Conservation (phyloP, 768 basidiomycete genomes). For the Xerocomus spinulosus region DNA sequence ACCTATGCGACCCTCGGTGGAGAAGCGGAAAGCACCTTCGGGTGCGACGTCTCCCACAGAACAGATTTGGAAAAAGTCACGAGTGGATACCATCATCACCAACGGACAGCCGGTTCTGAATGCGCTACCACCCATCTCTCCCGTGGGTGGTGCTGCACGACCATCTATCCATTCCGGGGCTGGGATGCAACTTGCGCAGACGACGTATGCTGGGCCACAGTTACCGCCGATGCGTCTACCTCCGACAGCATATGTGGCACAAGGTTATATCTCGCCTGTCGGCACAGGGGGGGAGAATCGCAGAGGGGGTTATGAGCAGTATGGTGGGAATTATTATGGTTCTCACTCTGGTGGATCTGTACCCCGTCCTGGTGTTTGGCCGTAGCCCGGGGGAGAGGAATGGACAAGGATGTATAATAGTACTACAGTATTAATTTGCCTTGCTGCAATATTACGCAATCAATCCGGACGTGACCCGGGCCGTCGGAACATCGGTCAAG, state of each 20-base stretch:
- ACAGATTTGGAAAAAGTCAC: constrained; percentile 70
- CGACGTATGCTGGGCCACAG: constrained; percentile 20
- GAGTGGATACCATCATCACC: constrained; percentile 27
- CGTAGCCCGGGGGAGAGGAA: constrained; percentile 14
- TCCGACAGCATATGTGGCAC: constrained; percentile 17
- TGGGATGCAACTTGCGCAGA: constrained; percentile 12
- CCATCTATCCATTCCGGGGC: constrained; percentile 12
- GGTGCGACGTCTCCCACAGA: constrained; percentile 55
- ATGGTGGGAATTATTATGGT: constrained; percentile 22
- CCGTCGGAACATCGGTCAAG: constrained; percentile 12
- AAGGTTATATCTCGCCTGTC: constrained; percentile 21
- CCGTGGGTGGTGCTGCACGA: constrained; percentile 12
- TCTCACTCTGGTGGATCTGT: constrained; percentile 18
- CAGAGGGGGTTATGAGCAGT: constrained; percentile 24
- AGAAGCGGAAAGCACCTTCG: constrained; percentile 57
- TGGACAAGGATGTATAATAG: constrained; percentile 15
- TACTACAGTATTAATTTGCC: constrained; percentile 1
- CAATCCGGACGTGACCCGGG: neutral
- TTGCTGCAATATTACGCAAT: neutral
- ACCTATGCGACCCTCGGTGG: constrained; percentile 29
- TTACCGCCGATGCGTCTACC: constrained; percentile 28
- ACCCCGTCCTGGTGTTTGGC: constrained; percentile 26
- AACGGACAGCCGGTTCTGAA: constrained; percentile 9
- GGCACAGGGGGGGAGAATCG: constrained; percentile 18
- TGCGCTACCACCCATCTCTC: constrained; percentile 26